Percentiles rank a stretch among this genome's conserved stretches.
Conservation (phyloP, 331 rosid genomes). For the Prunus yedoensis region DNA sequence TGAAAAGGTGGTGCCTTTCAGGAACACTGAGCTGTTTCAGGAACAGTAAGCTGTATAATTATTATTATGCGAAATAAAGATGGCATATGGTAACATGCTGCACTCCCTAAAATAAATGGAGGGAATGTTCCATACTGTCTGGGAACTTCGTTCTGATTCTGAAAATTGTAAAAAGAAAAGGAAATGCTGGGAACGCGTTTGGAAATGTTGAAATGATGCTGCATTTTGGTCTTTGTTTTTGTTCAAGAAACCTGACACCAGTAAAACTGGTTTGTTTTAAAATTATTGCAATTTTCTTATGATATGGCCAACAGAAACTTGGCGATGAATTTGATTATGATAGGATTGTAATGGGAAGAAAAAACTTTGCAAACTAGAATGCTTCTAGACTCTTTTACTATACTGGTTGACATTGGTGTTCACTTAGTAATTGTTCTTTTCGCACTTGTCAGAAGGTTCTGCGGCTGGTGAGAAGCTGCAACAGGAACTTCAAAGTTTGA, state of each 20-base stretch:
- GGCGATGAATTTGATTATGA: background rate
- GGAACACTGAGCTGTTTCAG: background rate
- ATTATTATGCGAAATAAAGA: background rate
- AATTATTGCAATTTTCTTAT: background rate
- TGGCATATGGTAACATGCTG: background rate
- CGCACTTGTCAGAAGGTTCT: conserved; percentile 38
- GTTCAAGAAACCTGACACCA: background rate
- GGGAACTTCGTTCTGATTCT: background rate
- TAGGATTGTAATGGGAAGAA: background rate
- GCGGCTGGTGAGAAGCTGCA: conserved; percentile 73
- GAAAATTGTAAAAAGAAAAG: background rate
- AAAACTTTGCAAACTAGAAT: background rate
- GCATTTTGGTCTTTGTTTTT: background rate
- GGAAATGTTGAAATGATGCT: background rate
- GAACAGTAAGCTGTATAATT: background rate
- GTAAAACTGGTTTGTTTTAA: background rate
- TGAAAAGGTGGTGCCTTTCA: background rate
- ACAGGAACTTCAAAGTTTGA: conserved; percentile 75
- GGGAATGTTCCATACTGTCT: background rate
- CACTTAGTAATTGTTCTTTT: background rate
- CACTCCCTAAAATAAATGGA: background rate
- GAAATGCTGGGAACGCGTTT: background rate
- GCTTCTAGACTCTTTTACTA: background rate
- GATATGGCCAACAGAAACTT: background rate
- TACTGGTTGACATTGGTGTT: background rate